A percentile compares a stretch with the other conserved stretches of the same genome.
Evolutionary conservation across 495 filamentous ascomycete genomes (phyloP).

Genomic region (Sporormia fimetaria): DNA sequence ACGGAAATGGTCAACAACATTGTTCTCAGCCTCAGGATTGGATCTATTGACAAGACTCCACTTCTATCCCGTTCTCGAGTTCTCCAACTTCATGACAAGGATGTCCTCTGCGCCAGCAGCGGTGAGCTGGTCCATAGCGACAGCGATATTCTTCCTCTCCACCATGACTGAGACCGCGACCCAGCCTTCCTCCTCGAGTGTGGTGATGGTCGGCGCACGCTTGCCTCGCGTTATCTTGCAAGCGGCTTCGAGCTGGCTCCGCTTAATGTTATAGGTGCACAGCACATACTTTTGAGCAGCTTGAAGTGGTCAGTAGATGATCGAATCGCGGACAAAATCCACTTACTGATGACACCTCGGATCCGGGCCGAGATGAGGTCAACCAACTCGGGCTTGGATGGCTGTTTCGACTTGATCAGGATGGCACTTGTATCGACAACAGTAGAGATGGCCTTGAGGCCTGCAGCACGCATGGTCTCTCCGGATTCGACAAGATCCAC

Average conservation of each 20-base stretch:
- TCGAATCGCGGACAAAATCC: background rate
- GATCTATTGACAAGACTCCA: background rate
- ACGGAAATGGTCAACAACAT: too few species aligned
- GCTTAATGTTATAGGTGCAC: conserved; percentile 89
- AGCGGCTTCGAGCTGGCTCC: conserved; percentile 52
- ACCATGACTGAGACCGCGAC: conserved; percentile 92
- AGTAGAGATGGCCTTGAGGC: conserved; percentile 91
- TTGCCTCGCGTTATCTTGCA: conserved; percentile 82
- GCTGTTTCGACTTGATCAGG: conserved; percentile 79
- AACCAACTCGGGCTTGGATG: conserved; percentile 67
- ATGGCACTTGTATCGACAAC: conserved; percentile 77
- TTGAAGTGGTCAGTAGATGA: conserved; percentile 27
- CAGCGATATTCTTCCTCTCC: conserved; percentile 75
- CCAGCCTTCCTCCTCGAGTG: conserved; percentile 81
- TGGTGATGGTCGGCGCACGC: conserved; percentile 80
- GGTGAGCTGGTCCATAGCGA: conserved; percentile 81
- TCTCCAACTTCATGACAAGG: conserved; percentile 74
- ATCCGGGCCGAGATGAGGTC: conserved; percentile 74
- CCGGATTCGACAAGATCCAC: conserved; percentile 98
- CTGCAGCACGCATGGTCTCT: conserved; percentile 94
- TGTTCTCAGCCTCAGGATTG: too few species aligned
- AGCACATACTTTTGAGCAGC: conserved; percentile 88
- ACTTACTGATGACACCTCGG: conserved; percentile 75
- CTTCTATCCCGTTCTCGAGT: conserved; percentile 41
- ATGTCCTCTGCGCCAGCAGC: conserved; percentile 78